A percentile compares a stretch with the other conserved stretches of the same genome.
These are phyloP conservation scores for Cylindrotheca fusiformis DNA, from an alignment of 108 stramenopile genomes.

Conservation along the genomic window DNA sequence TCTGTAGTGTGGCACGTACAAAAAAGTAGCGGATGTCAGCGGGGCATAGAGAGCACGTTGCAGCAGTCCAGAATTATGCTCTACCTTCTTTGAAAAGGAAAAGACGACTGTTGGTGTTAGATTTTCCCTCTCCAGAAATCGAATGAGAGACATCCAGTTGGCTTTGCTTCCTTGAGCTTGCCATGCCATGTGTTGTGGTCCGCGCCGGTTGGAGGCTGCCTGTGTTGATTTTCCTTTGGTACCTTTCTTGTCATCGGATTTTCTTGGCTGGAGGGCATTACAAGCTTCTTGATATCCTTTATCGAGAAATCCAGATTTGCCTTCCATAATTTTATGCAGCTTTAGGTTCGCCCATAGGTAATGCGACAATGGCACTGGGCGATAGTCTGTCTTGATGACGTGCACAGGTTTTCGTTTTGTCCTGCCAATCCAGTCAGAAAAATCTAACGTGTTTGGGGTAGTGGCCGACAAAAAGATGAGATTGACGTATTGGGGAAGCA, in stretches of 20 bases:
- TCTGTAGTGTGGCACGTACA: conserved; percentile 22
- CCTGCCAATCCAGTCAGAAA: conserved; percentile 95
- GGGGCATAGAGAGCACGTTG: background rate
- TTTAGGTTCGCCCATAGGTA: conserved; percentile 87
- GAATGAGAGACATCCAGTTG: conserved; percentile 79
- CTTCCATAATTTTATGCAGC: conserved; percentile 81
- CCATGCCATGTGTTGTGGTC: conserved; percentile 67
- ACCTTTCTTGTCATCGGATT: conserved; percentile 42
- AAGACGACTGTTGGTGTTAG: conserved; percentile 96
- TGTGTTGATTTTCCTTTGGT: conserved; percentile 22
- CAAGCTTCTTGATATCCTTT: conserved; percentile 73
- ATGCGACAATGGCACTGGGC: conserved; percentile 94
- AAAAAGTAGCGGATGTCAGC: conserved; percentile 5
- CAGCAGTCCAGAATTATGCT: background rate
- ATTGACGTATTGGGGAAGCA: conserved; percentile 91
- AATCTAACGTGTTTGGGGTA: conserved; percentile 95
- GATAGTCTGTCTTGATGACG: conserved; percentile 87
- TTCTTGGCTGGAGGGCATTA: conserved; percentile 64
- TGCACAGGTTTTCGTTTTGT: conserved; percentile 88
- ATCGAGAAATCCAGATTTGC: conserved; percentile 66
- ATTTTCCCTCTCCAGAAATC: conserved; percentile 80
- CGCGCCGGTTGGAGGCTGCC: conserved; percentile 26
- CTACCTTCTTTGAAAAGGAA: conserved; percentile 91
- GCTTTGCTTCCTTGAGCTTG: conserved; percentile 78
- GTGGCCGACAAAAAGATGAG: conserved; percentile 96